Evolutionary conservation across 805 yeast species (phyloP), one percentile per base, ranked within the genome.

Genomic region (Metahyphopichia silvanorum): DNA sequence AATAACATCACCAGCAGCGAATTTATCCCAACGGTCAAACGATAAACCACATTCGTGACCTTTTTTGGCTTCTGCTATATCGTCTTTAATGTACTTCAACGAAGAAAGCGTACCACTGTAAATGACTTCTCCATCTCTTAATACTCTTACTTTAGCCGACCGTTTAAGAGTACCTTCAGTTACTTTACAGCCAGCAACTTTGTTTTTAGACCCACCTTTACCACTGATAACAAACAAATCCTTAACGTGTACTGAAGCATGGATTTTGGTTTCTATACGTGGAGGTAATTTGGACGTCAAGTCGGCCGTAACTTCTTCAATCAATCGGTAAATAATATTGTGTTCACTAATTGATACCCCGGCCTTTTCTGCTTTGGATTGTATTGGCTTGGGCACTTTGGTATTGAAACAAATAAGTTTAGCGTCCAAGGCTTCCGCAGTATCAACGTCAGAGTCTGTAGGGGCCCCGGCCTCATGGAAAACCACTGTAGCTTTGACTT

Each of bases 31-130:
- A 26, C 63, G 60, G 2, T 69, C 76, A 42, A 93, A 78, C 0
- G 86, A 64, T 16, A 91, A 53, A 33, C 98, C 98, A 66, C 97
- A 93, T 46, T 93, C 98, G 18, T 74, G 74, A 18, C 96, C 97
- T 59, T 86, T 89, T 37, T 76, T 76, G 6, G 85, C 86, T 48
- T 83, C 91, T 2, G 61, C 44, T 4, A 82, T 84, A 44, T 86
- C 94, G 27, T 86, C 89, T 54, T 86, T 87, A 32, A 78, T 79
- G 40, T 84, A 86, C 59, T 86, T 88, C 55, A 93, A 69, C 5
- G 91, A 79, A 2, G 80, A 74, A 6, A 93, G 53, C 8, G 63
- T 61, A 2, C 95, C 96, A 25, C 69, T 44, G 60, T 57, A 68
- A 5, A 76, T 55, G 12, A 69, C 68, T 21, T 67, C 63, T 1